Evolutionary conservation across 441 rosid species (phyloP).

Genomic region (Macaranga tanarius): DNA sequence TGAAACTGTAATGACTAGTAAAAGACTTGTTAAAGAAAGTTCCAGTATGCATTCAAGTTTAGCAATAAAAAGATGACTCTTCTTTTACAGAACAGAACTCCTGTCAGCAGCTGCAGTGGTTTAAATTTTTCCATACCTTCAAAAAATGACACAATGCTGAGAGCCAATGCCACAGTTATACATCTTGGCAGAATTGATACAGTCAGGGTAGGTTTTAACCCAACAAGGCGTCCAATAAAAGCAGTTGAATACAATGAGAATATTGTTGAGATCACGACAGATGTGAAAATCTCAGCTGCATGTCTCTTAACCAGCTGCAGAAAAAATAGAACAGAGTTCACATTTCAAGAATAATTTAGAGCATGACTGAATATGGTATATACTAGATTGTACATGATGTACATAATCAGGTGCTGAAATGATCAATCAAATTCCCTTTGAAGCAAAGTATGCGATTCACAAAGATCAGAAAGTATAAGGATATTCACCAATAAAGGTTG

Average conservation of each 20-base stretch:
- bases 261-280: conserved; percentile 69
- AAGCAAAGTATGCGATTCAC: background rate
- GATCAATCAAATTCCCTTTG: background rate
- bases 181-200: conserved; percentile 89
- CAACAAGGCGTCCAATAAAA: conserved; percentile 70
- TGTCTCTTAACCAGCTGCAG: conserved; percentile 93
- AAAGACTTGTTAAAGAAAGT: background rate
- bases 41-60: background rate
- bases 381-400: background rate
- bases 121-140: conserved; percentile 50
- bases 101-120: too few relatives aligned
- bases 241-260: conserved; percentile 98
- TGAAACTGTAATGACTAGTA: too few relatives aligned
- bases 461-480: background rate
- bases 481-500: background rate
- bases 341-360: background rate
- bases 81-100: too few relatives aligned
- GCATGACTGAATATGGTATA: too few relatives aligned
- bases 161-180: conserved; percentile 93
- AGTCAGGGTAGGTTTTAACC: conserved; percentile 70
- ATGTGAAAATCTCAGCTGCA: conserved; percentile 95
- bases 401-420: background rate
- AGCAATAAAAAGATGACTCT: too few relatives aligned
- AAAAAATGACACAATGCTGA: conserved; percentile 85
- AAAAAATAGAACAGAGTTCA: conserved; percentile 6